Conservation (phyloP, 1,139 yeast species). For the Hyphopichia fennica region DNA sequence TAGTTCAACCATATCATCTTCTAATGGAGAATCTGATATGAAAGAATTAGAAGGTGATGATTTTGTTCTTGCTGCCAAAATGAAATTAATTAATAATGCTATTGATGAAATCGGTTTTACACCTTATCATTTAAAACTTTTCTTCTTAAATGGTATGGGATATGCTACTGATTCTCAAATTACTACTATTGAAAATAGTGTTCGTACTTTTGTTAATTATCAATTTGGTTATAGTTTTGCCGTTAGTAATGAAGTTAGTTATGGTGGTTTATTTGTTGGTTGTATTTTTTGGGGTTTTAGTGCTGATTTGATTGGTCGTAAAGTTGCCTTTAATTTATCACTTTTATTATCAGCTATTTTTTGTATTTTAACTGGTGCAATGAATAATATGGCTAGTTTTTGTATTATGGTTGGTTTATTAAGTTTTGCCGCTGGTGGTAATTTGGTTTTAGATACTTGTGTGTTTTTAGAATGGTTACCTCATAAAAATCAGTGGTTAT, state of each 20-base stretch:
- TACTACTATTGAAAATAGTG: conserved; percentile 39
- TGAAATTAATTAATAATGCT: conserved; percentile 30
- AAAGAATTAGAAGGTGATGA: conserved; percentile 26
- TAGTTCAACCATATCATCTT: neutral
- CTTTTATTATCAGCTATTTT: conserved; percentile 51
- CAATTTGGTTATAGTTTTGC: conserved; percentile 40
- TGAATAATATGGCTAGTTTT: conserved; percentile 47
- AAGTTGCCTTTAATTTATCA: conserved; percentile 54
- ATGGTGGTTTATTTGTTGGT: conserved; percentile 54
- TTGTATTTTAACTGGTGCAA: conserved; percentile 55
- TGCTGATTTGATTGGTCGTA: conserved; percentile 61
- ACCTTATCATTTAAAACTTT: conserved; percentile 32
- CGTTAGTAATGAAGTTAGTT: conserved; percentile 25
- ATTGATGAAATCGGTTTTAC: conserved; percentile 40
- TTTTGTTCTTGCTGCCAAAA: conserved; percentile 23
- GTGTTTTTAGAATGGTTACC: conserved; percentile 62
- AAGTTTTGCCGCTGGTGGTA: conserved; percentile 58
- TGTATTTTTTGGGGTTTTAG: conserved; percentile 59
- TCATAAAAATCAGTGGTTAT: conserved; percentile 49
- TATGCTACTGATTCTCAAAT: conserved; percentile 64
- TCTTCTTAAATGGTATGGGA: conserved; percentile 59
- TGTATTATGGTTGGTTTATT: conserved; percentile 49
- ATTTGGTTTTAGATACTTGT: conserved; percentile 59
- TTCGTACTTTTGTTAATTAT: conserved; percentile 39
- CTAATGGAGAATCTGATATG: conserved; percentile 21